These are phyloP conservation scores for Pouteria glomerata DNA, from an alignment of 148 eudicot species.

Conservation along the genomic window DNA sequence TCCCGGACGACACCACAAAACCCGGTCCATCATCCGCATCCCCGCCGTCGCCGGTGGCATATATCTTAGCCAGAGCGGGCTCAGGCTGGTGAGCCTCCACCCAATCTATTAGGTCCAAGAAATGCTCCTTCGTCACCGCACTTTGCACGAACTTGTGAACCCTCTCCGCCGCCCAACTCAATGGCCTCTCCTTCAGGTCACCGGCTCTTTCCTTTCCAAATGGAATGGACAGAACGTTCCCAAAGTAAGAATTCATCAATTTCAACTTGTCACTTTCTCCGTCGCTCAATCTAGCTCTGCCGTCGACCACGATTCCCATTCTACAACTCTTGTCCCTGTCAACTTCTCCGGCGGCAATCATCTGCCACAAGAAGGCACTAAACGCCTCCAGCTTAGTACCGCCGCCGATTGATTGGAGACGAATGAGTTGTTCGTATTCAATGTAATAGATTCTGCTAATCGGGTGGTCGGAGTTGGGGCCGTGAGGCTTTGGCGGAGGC, in stretches of 20 bases:
- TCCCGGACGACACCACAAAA: background rate
- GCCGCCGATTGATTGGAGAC: slow-evolving; percentile 30
- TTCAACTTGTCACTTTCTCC: slow-evolving; percentile 17
- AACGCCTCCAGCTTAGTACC: slow-evolving; percentile 45
- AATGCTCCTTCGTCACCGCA: slow-evolving; percentile 41
- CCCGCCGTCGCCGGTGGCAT: background rate
- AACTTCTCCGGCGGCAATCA: slow-evolving; percentile 20
- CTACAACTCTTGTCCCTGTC: slow-evolving; percentile 14
- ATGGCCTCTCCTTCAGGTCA: slow-evolving; percentile 28
- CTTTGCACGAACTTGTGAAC: slow-evolving; percentile 34
- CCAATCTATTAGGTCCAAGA: slow-evolving; percentile 52
- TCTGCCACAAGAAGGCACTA: slow-evolving; percentile 57
- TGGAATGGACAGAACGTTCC: slow-evolving; percentile 60
- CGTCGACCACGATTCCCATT: slow-evolving; percentile 65
- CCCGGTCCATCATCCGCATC: slow-evolving; percentile 42
- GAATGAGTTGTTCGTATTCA: slow-evolving; percentile 19
- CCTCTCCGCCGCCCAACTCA: slow-evolving; percentile 21
- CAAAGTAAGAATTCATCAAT: slow-evolving; percentile 35
- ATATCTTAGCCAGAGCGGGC: slow-evolving; percentile 35
- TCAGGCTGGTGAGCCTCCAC: slow-evolving; percentile 56
- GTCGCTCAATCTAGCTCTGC: slow-evolving; percentile 33
- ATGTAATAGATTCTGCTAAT: slow-evolving; percentile 50
- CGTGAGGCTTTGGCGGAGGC: background rate
- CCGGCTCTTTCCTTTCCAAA: slow-evolving; percentile 30
- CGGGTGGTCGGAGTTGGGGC: slow-evolving; percentile 4